Conservation (phyloP, 179 eudicot genomes). For the Spinacia oleracea region DNA sequence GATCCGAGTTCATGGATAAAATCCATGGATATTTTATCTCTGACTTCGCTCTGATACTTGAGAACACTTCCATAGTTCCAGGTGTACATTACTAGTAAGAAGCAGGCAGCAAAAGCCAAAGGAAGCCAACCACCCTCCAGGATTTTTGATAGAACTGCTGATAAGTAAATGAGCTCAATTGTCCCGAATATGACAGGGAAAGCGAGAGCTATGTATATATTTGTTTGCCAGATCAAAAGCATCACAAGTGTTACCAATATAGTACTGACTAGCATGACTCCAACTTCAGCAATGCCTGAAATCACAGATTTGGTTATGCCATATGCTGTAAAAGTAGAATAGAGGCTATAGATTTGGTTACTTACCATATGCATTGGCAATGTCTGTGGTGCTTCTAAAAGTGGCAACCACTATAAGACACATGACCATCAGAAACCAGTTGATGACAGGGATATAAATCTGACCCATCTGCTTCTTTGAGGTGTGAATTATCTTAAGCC, state of each 20-base stretch:
- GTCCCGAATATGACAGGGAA: constrained; percentile 75
- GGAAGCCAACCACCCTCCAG: constrained; percentile 94
- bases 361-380: constrained; percentile 93
- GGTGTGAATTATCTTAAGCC: constrained; percentile 87
- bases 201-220: constrained; percentile 56
- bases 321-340: not conserved
- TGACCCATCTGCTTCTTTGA: constrained; percentile 85
- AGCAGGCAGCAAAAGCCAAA: constrained; percentile 65
- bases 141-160: constrained; percentile 83
- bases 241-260: constrained; percentile 85
- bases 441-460: constrained; percentile 92
- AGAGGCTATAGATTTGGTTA: not conserved
- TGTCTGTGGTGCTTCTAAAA: constrained; percentile 71
- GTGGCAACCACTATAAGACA: constrained; percentile 76
- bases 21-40: constrained; percentile 75
- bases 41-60: constrained; percentile 78
- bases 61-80: constrained; percentile 95
- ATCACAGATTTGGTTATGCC: constrained; percentile 3
- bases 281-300: constrained; percentile 94
- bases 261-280: constrained; percentile 93
- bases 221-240: constrained; percentile 90
- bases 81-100: constrained; percentile 72
- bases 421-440: constrained; percentile 94
- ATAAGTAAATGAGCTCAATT: constrained; percentile 66
- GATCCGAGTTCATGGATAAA: constrained; percentile 72